Percentiles rank a stretch among this genome's conserved stretches.
Evolutionary conservation across 768 basidiomycete species (phyloP).

Genomic region (Mycena haematopus): DNA sequence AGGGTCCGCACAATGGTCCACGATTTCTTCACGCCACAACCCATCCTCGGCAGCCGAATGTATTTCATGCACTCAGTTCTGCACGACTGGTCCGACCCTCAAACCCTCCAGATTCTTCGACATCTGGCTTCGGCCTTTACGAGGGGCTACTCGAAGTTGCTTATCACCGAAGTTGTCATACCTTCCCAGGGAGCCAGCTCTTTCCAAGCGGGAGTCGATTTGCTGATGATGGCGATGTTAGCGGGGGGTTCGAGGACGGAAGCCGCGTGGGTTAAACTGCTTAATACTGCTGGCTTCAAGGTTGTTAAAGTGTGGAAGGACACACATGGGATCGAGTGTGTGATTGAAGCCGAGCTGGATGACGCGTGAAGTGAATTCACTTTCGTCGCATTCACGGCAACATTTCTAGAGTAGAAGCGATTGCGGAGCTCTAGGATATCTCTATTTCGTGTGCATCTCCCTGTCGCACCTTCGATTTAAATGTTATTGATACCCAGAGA

Average conservation of each 20-base stretch:
- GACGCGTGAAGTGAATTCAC: neutral
- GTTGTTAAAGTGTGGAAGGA: neutral
- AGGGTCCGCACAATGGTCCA: neutral
- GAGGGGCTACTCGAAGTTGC: neutral
- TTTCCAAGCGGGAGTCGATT: neutral
- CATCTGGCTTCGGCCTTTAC: neutral
- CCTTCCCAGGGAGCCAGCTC: neutral
- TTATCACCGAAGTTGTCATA: neutral
- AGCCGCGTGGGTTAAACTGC: neutral
- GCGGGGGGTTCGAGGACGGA: neutral
- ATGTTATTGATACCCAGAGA: too few relatives aligned
- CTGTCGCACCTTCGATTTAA: too few relatives aligned
- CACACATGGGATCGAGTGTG: neutral
- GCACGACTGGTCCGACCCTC: neutral
- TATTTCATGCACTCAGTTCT: neutral
- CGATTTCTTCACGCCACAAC: neutral
- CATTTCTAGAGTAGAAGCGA: too few relatives aligned
- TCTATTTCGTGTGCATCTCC: too few relatives aligned
- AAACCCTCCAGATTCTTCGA: neutral
- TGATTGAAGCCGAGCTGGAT: neutral
- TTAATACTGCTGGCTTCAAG: neutral
- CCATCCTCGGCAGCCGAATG: neutral
- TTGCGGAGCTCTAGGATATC: too few relatives aligned
- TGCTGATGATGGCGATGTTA: neutral
- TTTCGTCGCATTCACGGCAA: too few relatives aligned